These are phyloP conservation scores for Leavenworthia alabamica DNA, from an alignment of 345 rosid species.

Conservation along the genomic window DNA sequence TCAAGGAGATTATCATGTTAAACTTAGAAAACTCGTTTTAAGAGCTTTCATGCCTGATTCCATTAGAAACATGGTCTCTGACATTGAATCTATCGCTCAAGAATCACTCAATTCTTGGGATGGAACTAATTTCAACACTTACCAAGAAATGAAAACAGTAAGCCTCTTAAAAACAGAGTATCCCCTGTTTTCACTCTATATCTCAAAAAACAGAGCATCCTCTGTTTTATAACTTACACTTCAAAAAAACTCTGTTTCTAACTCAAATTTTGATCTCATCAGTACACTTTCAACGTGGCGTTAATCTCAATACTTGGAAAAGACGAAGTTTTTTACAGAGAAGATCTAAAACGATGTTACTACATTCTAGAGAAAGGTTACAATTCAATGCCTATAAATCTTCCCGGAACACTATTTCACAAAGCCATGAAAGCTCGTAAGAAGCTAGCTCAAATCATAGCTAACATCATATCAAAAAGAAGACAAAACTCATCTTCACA, in stretches of 20 bases:
- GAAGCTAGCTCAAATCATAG: conserved; percentile 63
- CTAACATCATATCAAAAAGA: conserved; percentile 49
- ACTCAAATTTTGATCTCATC: not conserved
- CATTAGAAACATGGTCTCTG: conserved; percentile 49
- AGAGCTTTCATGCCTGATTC: conserved; percentile 51
- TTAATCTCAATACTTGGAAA: conserved; percentile 62
- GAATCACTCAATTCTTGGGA: conserved; percentile 39
- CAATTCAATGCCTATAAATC: conserved; percentile 69
- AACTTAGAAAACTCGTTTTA: conserved; percentile 60
- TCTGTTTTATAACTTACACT: not conserved
- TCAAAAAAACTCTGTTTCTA: not conserved
- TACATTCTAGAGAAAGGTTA: conserved; percentile 67
- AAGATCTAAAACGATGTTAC: conserved; percentile 67
- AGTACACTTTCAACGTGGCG: conserved; percentile 89
- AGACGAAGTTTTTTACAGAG: conserved; percentile 49
- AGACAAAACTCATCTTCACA: conserved; percentile 40
- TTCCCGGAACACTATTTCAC: conserved; percentile 70
- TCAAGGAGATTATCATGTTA: conserved; percentile 72
- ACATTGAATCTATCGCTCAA: conserved; percentile 47
- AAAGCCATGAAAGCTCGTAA: conserved; percentile 94
- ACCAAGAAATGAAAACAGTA: conserved; percentile 83
- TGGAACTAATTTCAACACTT: conserved; percentile 44
- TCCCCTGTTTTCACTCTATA: conserved; percentile 7
- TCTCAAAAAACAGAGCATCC: not conserved
- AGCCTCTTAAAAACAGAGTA: not conserved